Evolutionary conservation across 192 early-diverging fungal species (phyloP), one percentile per base, ranked within the genome.

Genomic region (Kappamyces sp.): DNA sequence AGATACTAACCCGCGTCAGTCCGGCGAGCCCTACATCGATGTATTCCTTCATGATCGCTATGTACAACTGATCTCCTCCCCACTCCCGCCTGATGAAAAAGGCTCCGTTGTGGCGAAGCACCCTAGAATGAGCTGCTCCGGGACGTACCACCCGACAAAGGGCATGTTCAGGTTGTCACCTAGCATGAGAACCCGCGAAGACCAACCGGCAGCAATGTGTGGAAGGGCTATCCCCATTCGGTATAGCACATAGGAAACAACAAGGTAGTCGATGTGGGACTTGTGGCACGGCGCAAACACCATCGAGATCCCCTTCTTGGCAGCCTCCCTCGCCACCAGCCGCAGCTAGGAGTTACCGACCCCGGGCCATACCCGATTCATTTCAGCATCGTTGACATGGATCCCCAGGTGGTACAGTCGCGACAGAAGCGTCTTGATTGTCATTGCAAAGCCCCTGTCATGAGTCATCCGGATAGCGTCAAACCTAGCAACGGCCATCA

Each of bases 331-430:
- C 3, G 84, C 84, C 2, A 80, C 70, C 13, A 77, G 47, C 51
- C 77, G 69, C 23, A 86, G 55, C 78, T 80, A 64, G 10, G 8
- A 44, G 7, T n/a, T 8, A 7, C 43, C 43, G n/a, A n/a, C 40
- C 67, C 68, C 47, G 12, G 5, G 5, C 67, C 69, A 38, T 66
- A 58, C 40, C 62, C 55, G 10, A 68, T 66, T 15, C 34, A 66
- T 60, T 72, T 92, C 90, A 51, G 71, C 76, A 54, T 89, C 87
- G 43, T 83, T 82, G 59, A 92, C 88, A 58, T 90, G 88, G 42
- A 92, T 81, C 23, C 90, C 90, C 65, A 87, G 87, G 66, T 91
- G 87, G 53, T 91, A 91, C 71, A 91, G 76, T n/a, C 86, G 71
- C 10, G 84, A 79, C 2, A 91, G 69, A 50, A 89, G 76, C 61